Base-by-base conservation (phyloP, 2,329 filamentous ascomycete genomes). In the Beauveria rudraprayagi region DNA sequence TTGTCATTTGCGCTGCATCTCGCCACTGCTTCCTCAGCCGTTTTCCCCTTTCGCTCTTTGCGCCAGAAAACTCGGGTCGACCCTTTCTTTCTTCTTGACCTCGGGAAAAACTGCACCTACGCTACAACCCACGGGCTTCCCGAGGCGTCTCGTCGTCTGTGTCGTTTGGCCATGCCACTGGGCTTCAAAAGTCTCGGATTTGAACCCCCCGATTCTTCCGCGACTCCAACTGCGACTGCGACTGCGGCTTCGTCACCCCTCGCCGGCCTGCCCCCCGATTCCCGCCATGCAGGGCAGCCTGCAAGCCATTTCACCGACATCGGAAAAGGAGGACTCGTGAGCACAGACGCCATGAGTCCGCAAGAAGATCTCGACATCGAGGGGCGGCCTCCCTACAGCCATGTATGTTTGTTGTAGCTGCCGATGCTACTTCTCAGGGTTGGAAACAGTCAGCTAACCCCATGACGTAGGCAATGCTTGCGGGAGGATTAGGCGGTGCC, bases 401-500 rank as follows among this genome's bases (percentile, higher is more conserved):
- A 78, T 67, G 76, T 78, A 68, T 62, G 76, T 72, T 30, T 24
- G 37, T 16, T 43, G 16, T 34, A 24, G 24, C 37, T 26, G 30
- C 4, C 7, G 8, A 43, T 16, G 43, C 43, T 16, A 44, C 58
- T 7, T 41, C 22, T n/a, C 37, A 26, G 11, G 14, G 19, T 14
- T 47, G 14, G 28, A 46, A n/a, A 43, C 5, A 22, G 26, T 4
- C 24, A 6, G 41, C 61, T 62, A 60, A 60, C 52, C 44, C 19
- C 24, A 57, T 65, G 60, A 64, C 52, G 43, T 62, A 96, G 91
- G 87, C 90, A 72, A 99, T 97, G 92, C 81, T 99, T 70, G 94
- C 94, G 40, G 94, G 94, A 70, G 94, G 93, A 63, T 80, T 95
- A 58, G 94, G 95, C 70, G 94, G 94, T 58, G 92, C 90, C 17